These are phyloP conservation scores for Bipolaris zeicola DNA, from an alignment of 2,329 filamentous ascomycete species.

Conservation along the genomic window DNA sequence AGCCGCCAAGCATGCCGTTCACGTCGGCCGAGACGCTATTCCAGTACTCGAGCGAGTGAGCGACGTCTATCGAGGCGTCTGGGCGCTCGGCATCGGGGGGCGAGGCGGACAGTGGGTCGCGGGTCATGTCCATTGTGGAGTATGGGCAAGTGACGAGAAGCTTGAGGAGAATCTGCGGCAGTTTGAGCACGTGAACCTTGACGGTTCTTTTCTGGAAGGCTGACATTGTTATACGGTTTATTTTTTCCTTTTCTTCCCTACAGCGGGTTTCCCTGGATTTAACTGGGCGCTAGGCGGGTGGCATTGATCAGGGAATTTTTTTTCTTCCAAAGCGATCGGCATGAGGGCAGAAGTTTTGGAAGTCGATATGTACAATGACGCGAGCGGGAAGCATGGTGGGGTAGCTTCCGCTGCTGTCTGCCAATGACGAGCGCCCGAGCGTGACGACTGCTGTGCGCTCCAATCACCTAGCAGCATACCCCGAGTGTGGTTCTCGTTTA, in stretches of 20 bases:
- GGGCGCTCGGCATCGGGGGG: conserved; percentile 29
- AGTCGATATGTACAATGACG: conserved; percentile 1
- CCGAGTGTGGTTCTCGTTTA: neutral
- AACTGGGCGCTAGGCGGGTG: neutral
- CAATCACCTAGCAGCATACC: conserved; percentile 4
- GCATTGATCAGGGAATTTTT: neutral
- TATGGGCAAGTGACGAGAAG: neutral
- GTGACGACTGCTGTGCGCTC: conserved; percentile 8
- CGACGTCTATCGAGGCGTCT: conserved; percentile 54
- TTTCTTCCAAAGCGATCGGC: neutral
- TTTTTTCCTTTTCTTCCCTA: neutral
- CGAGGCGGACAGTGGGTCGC: conserved; percentile 28
- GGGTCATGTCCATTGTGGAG: conserved; percentile 35
- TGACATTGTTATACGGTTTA: neutral
- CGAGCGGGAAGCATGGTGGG: conserved; percentile 13
- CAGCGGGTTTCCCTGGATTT: neutral
- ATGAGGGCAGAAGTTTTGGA: neutral
- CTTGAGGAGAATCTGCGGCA: conserved; percentile 8
- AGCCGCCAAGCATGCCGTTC: conserved; percentile 82
- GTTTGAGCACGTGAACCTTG: conserved; percentile 3
- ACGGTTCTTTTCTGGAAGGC: neutral
- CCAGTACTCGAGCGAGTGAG: conserved; percentile 58
- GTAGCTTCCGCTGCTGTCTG: conserved; percentile 14
- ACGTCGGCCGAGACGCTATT: conserved; percentile 58
- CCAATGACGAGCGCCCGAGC: conserved; percentile 7